Evolutionary conservation across 1,139 yeast genomes (phyloP).

Genomic region (Magnusiomyces ingens): DNA sequence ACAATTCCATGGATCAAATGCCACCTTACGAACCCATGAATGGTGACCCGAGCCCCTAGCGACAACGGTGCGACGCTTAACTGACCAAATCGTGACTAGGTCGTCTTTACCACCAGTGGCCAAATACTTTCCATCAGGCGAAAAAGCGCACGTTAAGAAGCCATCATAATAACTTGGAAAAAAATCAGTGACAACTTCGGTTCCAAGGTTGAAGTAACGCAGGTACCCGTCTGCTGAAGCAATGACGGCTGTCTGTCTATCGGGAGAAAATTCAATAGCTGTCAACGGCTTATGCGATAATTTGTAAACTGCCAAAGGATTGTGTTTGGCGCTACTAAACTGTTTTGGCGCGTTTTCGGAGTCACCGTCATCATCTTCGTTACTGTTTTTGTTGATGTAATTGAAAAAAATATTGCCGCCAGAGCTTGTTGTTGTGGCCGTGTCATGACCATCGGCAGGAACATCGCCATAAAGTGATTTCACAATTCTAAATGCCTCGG

Average conservation of each 20-base stretch:
- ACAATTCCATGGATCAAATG: slow-evolving; percentile 37
- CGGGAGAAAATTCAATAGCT: slow-evolving; percentile 44
- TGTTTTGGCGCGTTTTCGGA: background rate
- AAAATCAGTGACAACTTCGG: slow-evolving; percentile 48
- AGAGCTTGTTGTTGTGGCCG: background rate
- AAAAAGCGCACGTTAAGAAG: slow-evolving; percentile 48
- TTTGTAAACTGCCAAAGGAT: slow-evolving; percentile 57
- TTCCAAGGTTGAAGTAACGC: slow-evolving; percentile 48
- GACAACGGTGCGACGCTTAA: slow-evolving; percentile 24
- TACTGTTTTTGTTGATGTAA: slow-evolving; percentile 7
- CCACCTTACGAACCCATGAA: slow-evolving; percentile 53
- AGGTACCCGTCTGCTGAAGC: slow-evolving; percentile 65
- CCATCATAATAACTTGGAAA: slow-evolving; percentile 68
- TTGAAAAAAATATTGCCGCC: too few relatives aligned
- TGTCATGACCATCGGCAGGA: background rate
- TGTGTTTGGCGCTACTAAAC: slow-evolving; percentile 18
- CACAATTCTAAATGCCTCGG: slow-evolving; percentile 27
- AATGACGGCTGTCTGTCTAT: slow-evolving; percentile 38
- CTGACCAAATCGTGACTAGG: slow-evolving; percentile 33
- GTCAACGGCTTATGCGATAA: slow-evolving; percentile 55
- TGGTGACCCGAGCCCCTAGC: slow-evolving; percentile 56
- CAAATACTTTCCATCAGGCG: slow-evolving; percentile 60
- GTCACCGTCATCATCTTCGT: slow-evolving; percentile 10
- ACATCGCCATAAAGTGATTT: slow-evolving; percentile 19
- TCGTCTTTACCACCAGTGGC: slow-evolving; percentile 46